Evolutionary conservation across 257 asterid species (phyloP), one percentile per base, ranked within the genome.

Genomic region (Perilla frutescens): DNA sequence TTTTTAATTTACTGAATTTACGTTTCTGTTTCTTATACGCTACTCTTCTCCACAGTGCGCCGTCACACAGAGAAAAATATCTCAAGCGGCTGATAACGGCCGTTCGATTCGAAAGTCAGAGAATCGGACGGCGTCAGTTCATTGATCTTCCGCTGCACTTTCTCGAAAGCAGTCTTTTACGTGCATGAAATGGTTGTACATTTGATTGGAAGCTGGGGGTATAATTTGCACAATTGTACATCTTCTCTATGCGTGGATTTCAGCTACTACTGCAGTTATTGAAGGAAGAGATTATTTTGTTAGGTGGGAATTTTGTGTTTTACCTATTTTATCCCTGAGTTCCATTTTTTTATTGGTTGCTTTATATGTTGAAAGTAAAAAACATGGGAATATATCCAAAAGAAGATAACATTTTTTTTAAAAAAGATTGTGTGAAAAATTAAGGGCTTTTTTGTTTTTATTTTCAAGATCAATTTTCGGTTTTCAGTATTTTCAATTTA

Each of bases 1-100:
- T 50, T 34, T 32, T 8, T 9, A 34, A 34, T 36, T 67, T 49
- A 41, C 68, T 15, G 32, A 50, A 26, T 54, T 32, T 15, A 54
- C 60, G 36, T 13, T 55, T 51, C 70, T 65, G 39, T n/a, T 66
- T 49, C 80, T 48, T 39, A 69, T 63, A 70, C 77, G 80, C 71
- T 56, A 50, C 51, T 31, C 12, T 75, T 12, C 6, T 10, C 58
- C 41, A 47, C 74, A 5, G 15, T 57, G 75, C 80, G 70, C 80
- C 84, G 58, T 20, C 58, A 34, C 20, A 11, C 80, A 65, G 63
- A 49, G 51, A 0, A 36, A 45, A 62, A 40, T 57, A 31, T 64
- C 80, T n/a, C 50, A 6, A 6, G 1, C 7, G 11, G 37, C 32
- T 48, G 51, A 14, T 34, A 2, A 39, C 34, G n/a, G 59, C 77